Evolutionary conservation across 2,329 filamentous ascomycete genomes (phyloP).

Genomic region (Xylariales sp.): DNA sequence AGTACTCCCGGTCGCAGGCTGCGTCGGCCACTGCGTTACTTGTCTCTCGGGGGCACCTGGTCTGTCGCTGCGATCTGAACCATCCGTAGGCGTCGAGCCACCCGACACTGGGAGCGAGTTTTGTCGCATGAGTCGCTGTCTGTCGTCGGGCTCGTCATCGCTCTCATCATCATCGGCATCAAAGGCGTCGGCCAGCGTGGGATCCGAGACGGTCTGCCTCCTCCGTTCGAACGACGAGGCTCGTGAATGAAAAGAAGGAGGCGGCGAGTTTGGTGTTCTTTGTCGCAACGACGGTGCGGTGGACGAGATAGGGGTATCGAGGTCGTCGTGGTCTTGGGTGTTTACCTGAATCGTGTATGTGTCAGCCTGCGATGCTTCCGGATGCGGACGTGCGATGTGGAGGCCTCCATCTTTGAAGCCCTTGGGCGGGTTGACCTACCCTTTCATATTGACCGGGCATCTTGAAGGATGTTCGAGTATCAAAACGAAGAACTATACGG

Average conservation of each 20-base stretch:
- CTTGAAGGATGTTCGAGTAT: constrained; percentile 19
- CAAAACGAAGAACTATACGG: too few species aligned
- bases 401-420: background rate
- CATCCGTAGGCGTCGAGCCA: constrained; percentile 13
- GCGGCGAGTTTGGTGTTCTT: constrained; percentile 54
- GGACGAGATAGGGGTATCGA: constrained; percentile 26
- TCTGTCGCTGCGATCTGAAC: constrained; percentile 14
- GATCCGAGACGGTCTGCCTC: constrained; percentile 54
- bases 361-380: constrained; percentile 15
- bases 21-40: constrained; percentile 17
- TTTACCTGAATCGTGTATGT: constrained; percentile 41
- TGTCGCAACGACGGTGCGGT: constrained; percentile 22
- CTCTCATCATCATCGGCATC: constrained; percentile 74
- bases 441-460: constrained; percentile 56
- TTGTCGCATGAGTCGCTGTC: constrained; percentile 78
- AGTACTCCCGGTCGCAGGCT: constrained; percentile 29
- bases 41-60: constrained; percentile 12
- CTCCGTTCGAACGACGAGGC: constrained; percentile 60
- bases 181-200: constrained; percentile 89
- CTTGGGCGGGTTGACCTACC: constrained; percentile 34
- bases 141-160: constrained; percentile 72
- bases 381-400: background rate
- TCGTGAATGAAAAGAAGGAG: constrained; percentile 85
- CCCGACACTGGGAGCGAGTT: constrained; percentile 34
- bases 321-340: constrained; percentile 52